These are phyloP conservation scores for Cryptococcus sp. DNA, from an alignment of 1,284 basidiomycete genomes.

Conservation along the genomic window DNA sequence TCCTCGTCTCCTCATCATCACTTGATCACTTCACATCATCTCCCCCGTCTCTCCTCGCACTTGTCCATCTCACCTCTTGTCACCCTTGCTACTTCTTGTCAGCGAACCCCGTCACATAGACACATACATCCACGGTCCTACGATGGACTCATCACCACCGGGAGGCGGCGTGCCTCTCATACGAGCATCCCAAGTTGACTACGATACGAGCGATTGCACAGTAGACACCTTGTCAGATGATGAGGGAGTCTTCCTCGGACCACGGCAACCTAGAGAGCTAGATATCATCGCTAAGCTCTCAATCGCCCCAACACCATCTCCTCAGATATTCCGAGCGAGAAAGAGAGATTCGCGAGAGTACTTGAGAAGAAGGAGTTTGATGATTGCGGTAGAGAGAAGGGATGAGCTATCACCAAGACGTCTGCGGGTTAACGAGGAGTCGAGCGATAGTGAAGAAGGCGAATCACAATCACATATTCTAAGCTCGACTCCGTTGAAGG, in stretches of 20 bases:
- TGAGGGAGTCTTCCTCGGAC: constrained; percentile 14
- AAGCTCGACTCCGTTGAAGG: constrained; percentile 4
- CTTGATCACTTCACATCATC: not conserved
- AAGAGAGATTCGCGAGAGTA: constrained; percentile 23
- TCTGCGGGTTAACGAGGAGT: not conserved
- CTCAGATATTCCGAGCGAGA: constrained; percentile 2
- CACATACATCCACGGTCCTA: no score
- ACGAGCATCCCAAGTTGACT: not conserved
- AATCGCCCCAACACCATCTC: not conserved
- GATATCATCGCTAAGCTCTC: constrained; percentile 9
- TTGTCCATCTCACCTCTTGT: not conserved
- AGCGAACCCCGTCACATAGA: not conserved
- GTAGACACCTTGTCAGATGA: constrained; percentile 11
- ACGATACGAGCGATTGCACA: not conserved
- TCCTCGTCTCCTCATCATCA: not conserved
- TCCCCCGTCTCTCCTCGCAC: not conserved
- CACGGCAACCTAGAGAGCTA: constrained; percentile 8
- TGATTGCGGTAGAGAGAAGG: constrained; percentile 7
- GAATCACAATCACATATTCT: not conserved
- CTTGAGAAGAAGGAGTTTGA: constrained; percentile 14
- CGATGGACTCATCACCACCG: no score
- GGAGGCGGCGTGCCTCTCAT: no score
- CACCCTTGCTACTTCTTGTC: not conserved
- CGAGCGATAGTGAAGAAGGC: constrained; percentile 8
- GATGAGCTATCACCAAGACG: not conserved